Base-by-base conservation (phyloP, 805 yeast genomes). In the Suhomyces sp. region DNA sequence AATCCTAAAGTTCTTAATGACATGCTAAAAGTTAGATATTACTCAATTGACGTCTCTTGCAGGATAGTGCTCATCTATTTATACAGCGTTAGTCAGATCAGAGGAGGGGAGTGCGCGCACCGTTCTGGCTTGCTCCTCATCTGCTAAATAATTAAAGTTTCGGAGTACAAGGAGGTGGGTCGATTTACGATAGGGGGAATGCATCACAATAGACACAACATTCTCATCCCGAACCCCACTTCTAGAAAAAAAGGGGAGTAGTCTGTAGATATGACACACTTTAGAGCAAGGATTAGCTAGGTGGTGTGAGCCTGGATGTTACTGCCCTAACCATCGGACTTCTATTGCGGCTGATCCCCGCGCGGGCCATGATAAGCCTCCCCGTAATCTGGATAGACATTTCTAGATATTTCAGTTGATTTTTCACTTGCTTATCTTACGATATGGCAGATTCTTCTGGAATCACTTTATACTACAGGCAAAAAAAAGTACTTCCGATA, bases 401-500 rank as follows among this genome's bases (percentile, higher is more conserved):
- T 31, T 31, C 35, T 29, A 29, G 6, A 29, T 29, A 12, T 1
- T 29, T 29, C n/a, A 12, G 33, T 12, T 12, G n/a, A 12, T 10
- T 12, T 3, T 3, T 10, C 33, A 29, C 6, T 12, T 29, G 33
- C 33, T 29, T 10, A 29, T 12, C 33, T 2, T 9, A 29, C 33
- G n/a, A 12, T 12, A 12, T 10, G 6, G 33, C 13, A 29, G n/a
- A 29, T 36, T 36, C 13, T 9, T 15, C 22, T 17, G 13, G 22
- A 7, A n/a, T 12, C 19, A 19, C 19, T 19, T 19, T 15, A 36
- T 36, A 15, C 17, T 3, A 23, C 1, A 24, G 9, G 31, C 46
- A 24, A 42, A 42, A 42, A 42, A 42, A 12, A 45, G 33, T 10
- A 29, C n/a, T 80, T 83, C 88, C 88, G 87, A 82, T 83, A 78